Percentiles rank a stretch among this genome's conserved stretches.
Conservation (phyloP, 108 stramenopile genomes). For the Craspedostauros australis region DNA sequence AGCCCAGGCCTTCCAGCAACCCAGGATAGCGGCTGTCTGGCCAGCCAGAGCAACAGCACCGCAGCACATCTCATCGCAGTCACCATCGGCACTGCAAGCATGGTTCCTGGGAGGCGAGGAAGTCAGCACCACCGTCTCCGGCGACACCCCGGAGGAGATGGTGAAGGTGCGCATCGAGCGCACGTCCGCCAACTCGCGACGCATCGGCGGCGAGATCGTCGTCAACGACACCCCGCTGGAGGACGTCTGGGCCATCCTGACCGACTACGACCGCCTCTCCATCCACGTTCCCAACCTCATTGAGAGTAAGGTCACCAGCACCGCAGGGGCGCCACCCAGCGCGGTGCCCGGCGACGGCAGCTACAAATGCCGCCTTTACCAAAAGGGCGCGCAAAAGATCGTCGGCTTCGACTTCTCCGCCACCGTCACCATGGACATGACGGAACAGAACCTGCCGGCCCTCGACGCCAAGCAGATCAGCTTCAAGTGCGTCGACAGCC, state of each 20-base stretch:
- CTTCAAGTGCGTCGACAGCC: conserved; percentile 81
- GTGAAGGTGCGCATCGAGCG: conserved; percentile 80
- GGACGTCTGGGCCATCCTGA: conserved; percentile 83
- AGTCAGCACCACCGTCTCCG: not conserved
- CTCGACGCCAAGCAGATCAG: conserved; percentile 27
- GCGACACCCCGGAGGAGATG: conserved; percentile 44
- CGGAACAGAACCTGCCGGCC: conserved; percentile 37
- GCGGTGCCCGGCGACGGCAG: conserved; percentile 56
- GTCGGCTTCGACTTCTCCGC: conserved; percentile 91
- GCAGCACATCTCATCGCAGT: no score
- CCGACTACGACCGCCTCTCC: conserved; percentile 81
- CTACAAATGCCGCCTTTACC: conserved; percentile 64
- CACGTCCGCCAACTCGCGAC: conserved; percentile 72
- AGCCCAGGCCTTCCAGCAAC: not conserved
- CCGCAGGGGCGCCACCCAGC: conserved; percentile 6
- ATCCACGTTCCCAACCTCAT: conserved; percentile 88
- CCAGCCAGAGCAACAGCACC: no score
- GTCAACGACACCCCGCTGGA: conserved; percentile 49
- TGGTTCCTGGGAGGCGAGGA: conserved; percentile 55
- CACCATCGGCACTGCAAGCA: conserved; percentile 31
- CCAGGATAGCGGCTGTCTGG: no score
- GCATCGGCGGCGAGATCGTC: conserved; percentile 75
- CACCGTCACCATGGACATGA: conserved; percentile 87
- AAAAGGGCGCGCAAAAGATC: conserved; percentile 90
- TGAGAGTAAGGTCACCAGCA: conserved; percentile 40